Evolutionary conservation across 495 filamentous ascomycete species (phyloP), one percentile per base, ranked within the genome.

Genomic region (Podospora conica): DNA sequence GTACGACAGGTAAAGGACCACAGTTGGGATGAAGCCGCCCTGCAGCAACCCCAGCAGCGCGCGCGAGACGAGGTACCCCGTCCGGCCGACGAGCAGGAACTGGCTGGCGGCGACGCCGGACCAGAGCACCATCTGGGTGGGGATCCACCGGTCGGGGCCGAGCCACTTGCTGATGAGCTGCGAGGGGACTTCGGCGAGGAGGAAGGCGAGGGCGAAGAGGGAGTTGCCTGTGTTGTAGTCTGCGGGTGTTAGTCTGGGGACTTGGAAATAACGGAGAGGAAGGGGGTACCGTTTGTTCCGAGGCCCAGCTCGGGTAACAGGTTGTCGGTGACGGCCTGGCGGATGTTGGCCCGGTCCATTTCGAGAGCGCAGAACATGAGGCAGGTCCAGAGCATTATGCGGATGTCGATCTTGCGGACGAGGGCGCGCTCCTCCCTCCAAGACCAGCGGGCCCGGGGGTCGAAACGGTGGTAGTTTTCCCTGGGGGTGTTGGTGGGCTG

Each of bases 311-410:
- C 79, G n/a, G 69, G 74, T 12, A 92, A 78, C 77, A 92, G 82
- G 72, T 88, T 88, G 73, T 92, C 90, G 1, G 88, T 87, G 5
- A 90, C 77, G 9, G 90, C 89, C 69, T 92, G 86, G 25, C 81
- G 75, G 48, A 92, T 83, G 72, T 92, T 94, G 48, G 86, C 87
- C 29, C 91, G 82, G 74, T 95, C 90, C 12, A 93, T 79, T 68
- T 95, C 88, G 3, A 95, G 80, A 0, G 87, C 89, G 66, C 92
- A 91, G 76, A 93, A 92, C 74, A 90, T 92, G n/a, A 92, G 69
- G 70, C 90, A 93, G 1, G 85, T 85, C 77, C 86, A 91, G 8
- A 74, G 68, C 70, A 68, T 76, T 69, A 77, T 80, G 63, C 69
- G 73, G 63, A 62, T 69, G 68, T 78, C 76, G 69, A 73, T 67